Evolutionary conservation across 345 rosid species (phyloP), one percentile per base, ranked within the genome.

Genomic region (Lepidium aucheri): DNA sequence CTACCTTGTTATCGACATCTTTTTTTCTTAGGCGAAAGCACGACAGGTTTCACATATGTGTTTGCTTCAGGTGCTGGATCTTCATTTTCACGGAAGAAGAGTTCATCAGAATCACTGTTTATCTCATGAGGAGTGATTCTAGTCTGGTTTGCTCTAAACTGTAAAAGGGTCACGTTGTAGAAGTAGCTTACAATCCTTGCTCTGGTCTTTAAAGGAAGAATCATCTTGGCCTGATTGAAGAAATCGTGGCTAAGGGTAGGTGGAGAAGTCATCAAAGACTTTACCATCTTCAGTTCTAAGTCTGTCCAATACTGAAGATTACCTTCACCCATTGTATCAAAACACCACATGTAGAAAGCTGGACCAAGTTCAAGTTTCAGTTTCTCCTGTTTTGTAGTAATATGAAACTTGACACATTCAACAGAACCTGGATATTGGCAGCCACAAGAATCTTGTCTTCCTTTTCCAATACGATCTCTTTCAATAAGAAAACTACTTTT

Each of bases 401-500:
- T 65, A 43, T 94, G 99, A 80, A 86, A 94, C 60, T 84, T 83
- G 36, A 88, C 82, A 63, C 99, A 94, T 65, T 82, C 86, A 7
- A 69, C 4, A 55, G 99, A 94, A 63, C 77, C 85, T 51, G 56
- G 84, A 65, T 61, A 47, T 28, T 67, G 73, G 66, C 99, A 94
- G 50, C 99, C 91, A 70, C 99, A 90, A 50, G 79, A 63, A 61
- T 85, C 89, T 63, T 77, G 79, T 65, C 97, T 86, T 72, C 95
- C 97, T 77, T 81, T 90, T 33, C 99, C 99, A 35, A 94, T 88
- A 2, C 80, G 93, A 63, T 86, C 95, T 72, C 92, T 76, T 81
- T 94, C 96, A 26, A 90, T 75, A n/a, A 88, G 74, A 67, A 45
- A 16, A 32, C 47, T 80, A 0, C 5, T 39, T 7, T 28, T 44